Evolutionary conservation across 495 filamentous ascomycete genomes (phyloP).

Genomic region (Extremus antarcticus): DNA sequence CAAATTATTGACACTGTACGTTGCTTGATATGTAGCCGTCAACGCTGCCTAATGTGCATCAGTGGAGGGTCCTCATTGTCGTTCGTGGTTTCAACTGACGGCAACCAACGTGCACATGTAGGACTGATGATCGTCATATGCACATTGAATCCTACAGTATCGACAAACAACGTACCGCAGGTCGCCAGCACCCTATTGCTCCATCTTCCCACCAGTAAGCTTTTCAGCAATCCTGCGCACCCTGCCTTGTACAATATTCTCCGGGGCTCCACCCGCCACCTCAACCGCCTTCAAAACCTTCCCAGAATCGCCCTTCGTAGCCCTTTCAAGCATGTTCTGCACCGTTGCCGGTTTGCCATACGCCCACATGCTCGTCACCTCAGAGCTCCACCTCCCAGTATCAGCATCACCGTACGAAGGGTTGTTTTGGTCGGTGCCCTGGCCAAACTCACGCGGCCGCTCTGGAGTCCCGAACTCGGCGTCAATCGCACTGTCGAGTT

Average conservation of each 20-base stretch:
- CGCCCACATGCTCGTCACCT: slow-evolving; percentile 45
- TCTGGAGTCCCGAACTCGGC: slow-evolving; percentile 45
- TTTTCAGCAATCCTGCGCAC: slow-evolving; percentile 55
- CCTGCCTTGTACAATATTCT: slow-evolving; percentile 42
- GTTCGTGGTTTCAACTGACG: too few species aligned
- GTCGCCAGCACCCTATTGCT: slow-evolving; percentile 1
- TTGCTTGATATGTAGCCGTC: too few species aligned
- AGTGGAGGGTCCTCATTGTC: too few species aligned
- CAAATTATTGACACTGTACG: too few species aligned
- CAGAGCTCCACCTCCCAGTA: neutral
- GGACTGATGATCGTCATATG: too few species aligned
- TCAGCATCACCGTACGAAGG: too few species aligned
- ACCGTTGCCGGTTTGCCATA: slow-evolving; percentile 43
- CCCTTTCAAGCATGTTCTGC: slow-evolving; percentile 33
- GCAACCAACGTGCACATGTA: neutral
- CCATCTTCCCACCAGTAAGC: slow-evolving; percentile 60
- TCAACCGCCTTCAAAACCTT: neutral
- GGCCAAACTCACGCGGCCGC: slow-evolving; percentile 32
- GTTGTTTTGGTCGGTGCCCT: too few species aligned
- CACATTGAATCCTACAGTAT: too few species aligned
- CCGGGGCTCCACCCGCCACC: slow-evolving; percentile 21
- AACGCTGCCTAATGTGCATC: too few species aligned
- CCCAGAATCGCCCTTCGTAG: slow-evolving; percentile 18
- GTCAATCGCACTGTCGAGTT: slow-evolving; percentile 52
- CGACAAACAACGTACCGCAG: neutral